Percentiles rank a stretch among this genome's conserved stretches.
Evolutionary conservation across 306 rosid genomes (phyloP).

Genomic region (Morella rubra): DNA sequence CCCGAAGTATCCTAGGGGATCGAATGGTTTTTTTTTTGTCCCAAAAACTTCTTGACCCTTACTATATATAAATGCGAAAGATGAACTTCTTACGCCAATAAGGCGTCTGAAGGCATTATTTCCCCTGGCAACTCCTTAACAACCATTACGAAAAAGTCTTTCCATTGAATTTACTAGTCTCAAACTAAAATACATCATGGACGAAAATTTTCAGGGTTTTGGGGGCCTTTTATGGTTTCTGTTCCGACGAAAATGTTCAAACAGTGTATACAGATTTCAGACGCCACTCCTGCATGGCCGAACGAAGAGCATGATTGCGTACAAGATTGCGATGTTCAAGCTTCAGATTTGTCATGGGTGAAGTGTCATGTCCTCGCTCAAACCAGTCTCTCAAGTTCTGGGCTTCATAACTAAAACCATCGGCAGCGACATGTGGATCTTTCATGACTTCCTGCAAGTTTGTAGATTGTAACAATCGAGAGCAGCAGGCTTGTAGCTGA

Average conservation of each 20-base stretch:
- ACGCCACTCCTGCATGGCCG: conserved; percentile 82
- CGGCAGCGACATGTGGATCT: conserved; percentile 84
- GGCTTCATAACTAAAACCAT: conserved; percentile 83
- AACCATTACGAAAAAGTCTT: no score
- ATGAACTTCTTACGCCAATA: no score
- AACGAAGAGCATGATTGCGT: conserved; percentile 72
- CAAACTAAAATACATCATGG: no score
- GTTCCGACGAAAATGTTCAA: not conserved
- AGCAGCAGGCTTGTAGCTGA: not conserved
- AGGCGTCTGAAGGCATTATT: no score
- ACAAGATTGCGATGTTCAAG: conserved; percentile 59
- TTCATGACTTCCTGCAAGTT: conserved; percentile 75
- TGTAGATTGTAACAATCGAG: not conserved
- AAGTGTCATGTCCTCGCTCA: conserved; percentile 64
- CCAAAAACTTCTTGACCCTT: no score
- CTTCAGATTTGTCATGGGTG: conserved; percentile 73
- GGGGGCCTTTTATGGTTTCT: not conserved
- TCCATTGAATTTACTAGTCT: no score
- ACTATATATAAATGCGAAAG: no score
- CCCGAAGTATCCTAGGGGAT: no score
- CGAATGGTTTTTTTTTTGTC: no score
- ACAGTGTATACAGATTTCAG: conserved; percentile 28
- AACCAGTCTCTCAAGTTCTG: conserved; percentile 66
- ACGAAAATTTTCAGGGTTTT: no score
- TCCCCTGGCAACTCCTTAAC: no score